Conservation (phyloP, 768 basidiomycete species). For the Lepiota brunneoincarnata region DNA sequence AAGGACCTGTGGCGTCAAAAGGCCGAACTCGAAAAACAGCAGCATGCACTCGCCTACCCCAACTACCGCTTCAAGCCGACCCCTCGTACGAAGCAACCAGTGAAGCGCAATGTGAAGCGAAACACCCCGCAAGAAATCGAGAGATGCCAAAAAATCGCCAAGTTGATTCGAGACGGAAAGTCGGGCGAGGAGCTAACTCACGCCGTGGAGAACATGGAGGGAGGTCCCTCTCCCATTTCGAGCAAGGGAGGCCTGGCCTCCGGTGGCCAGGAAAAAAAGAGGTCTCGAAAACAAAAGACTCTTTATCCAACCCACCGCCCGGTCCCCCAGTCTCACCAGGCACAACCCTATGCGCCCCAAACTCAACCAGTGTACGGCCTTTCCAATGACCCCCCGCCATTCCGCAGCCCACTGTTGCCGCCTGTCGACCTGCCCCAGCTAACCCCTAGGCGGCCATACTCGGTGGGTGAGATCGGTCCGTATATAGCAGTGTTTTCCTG, state of each 20-base stretch:
- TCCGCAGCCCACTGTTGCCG: conserved; percentile 29
- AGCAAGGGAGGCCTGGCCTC: background rate
- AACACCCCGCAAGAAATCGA: conserved; percentile 45
- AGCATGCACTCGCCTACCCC: conserved; percentile 48
- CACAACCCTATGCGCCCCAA: background rate
- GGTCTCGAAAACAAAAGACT: background rate
- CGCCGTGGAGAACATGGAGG: conserved; percentile 36
- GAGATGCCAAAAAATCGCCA: conserved; percentile 49
- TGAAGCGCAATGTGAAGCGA: conserved; percentile 51
- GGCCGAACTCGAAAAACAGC: conserved; percentile 49
- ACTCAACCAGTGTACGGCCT: background rate
- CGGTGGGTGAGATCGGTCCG: background rate
- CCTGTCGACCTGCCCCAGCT: conserved; percentile 14
- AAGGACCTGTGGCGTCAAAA: conserved; percentile 49
- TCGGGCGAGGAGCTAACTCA: conserved; percentile 43
- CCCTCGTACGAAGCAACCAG: conserved; percentile 37
- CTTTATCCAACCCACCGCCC: conserved; percentile 1
- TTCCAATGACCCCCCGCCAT: conserved; percentile 18
- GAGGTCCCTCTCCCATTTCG: background rate
- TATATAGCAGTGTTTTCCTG: background rate
- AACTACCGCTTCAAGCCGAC: conserved; percentile 53
- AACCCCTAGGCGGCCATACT: conserved; percentile 1
- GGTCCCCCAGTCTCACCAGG: background rate
- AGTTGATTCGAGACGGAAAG: conserved; percentile 49
- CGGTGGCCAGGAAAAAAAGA: conserved; percentile 2